Conservation (phyloP, 179 eudicot species). For the Camellia oleifera region DNA sequence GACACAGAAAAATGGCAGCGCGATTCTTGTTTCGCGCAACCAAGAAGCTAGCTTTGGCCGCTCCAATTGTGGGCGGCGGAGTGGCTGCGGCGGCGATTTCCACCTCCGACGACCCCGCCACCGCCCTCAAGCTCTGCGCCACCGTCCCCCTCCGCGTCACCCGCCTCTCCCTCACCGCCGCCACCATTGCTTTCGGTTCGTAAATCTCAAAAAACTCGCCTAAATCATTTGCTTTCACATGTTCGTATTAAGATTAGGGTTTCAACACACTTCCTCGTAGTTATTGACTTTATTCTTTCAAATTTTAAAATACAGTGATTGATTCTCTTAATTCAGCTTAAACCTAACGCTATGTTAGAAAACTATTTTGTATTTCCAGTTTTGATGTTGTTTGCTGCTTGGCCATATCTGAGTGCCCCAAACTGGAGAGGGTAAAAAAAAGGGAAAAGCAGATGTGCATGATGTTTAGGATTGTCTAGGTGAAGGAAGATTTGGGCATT, state of each 20-base stretch:
- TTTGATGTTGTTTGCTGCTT: background rate
- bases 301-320: background rate
- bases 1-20: conserved; percentile 47
- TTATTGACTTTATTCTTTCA: background rate
- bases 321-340: too few relatives aligned
- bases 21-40: conserved; percentile 59
- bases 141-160: conserved; percentile 80
- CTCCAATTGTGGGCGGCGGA: conserved; percentile 58
- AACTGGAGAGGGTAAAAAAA: background rate
- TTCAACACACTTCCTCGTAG: background rate
- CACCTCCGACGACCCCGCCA: conserved; percentile 71
- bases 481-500: background rate
- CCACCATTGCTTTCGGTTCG: conserved; percentile 72
- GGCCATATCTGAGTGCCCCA: background rate
- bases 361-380: background rate
- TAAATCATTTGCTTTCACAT: background rate
- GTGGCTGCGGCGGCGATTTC: conserved; percentile 59
- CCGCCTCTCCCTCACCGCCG: conserved; percentile 73
- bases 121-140: conserved; percentile 61
- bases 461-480: background rate
- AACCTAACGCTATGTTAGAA: too few relatives aligned
- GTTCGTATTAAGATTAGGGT: conserved; percentile 14
- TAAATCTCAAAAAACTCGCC: background rate
- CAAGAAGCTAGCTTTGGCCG: conserved; percentile 45
- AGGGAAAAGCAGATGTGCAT: background rate